Percentiles rank a stretch among this genome's conserved stretches.
These are phyloP conservation scores for Phytophthora citricola DNA, from an alignment of 352 stramenopile species.

Conservation along the genomic window DNA sequence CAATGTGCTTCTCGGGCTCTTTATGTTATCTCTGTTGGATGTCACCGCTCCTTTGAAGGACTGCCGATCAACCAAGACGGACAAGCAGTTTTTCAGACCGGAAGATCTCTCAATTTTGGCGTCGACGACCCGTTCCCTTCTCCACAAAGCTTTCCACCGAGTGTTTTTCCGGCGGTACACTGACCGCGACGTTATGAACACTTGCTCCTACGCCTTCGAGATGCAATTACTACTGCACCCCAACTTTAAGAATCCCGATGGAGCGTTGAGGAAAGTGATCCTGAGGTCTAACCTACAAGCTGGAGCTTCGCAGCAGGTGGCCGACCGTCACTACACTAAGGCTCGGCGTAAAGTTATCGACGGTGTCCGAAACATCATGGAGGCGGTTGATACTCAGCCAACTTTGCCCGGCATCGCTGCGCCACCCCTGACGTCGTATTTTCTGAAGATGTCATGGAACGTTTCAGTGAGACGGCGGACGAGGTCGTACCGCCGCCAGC, in stretches of 20 bases:
- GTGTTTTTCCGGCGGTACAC: conserved; percentile 14
- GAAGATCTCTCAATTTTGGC: conserved; percentile 8
- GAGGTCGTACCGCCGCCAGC: too few species aligned
- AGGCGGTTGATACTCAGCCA: background rate
- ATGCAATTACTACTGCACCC: conserved; percentile 18
- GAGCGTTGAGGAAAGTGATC: conserved; percentile 4
- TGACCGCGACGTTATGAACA: conserved; percentile 9
- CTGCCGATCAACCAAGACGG: conserved; percentile 6
- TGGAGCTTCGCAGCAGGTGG: background rate
- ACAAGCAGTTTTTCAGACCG: background rate
- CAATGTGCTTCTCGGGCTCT: conserved; percentile 2
- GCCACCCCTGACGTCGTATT: background rate
- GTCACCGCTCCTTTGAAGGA: background rate
- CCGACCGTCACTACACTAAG: background rate
- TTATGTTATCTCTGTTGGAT: conserved; percentile 2
- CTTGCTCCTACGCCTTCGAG: conserved; percentile 9
- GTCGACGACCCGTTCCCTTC: background rate
- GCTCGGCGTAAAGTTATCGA: conserved; percentile 1
- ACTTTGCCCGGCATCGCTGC: too few species aligned
- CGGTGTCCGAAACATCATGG: conserved; percentile 2
- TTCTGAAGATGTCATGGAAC: background rate
- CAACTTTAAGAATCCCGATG: conserved; percentile 11
- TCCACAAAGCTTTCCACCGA: conserved; percentile 6
- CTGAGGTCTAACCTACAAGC: conserved; percentile 4
- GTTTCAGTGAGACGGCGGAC: background rate